These are phyloP conservation scores for Fusarium stilboides DNA, from an alignment of 2,329 filamentous ascomycete genomes.

Conservation along the genomic window DNA sequence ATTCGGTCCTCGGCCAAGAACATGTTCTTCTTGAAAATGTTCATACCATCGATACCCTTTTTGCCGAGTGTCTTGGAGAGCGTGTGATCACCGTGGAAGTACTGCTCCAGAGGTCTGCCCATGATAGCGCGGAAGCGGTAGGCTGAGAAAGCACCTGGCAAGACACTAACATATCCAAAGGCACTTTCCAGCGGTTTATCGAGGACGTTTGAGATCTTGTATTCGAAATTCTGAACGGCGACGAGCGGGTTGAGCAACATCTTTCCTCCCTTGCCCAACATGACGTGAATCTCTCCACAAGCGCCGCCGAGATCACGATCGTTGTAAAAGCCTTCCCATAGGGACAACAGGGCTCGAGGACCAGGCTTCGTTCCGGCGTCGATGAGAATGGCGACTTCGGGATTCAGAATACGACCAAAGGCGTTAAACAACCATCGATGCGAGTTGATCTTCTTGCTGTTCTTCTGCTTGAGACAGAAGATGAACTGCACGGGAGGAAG, in stretches of 20 bases:
- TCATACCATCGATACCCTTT: conserved; percentile 49
- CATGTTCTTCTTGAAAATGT: conserved; percentile 51
- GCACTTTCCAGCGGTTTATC: conserved; percentile 47
- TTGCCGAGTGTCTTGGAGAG: conserved; percentile 46
- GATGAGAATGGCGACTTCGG: conserved; percentile 46
- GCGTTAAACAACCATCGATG: conserved; percentile 49
- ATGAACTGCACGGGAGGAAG: conserved; percentile 47
- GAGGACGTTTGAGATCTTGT: conserved; percentile 48
- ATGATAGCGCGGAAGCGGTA: conserved; percentile 48
- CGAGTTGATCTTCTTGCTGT: conserved; percentile 50
- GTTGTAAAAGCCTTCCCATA: conserved; percentile 48
- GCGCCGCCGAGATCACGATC: conserved; percentile 46
- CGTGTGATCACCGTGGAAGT: conserved; percentile 48
- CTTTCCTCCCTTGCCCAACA: conserved; percentile 44
- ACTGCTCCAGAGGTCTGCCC: conserved; percentile 46
- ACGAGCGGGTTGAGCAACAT: conserved; percentile 47
- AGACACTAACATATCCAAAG: conserved; percentile 47
- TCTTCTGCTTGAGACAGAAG: conserved; percentile 49
- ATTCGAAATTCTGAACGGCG: conserved; percentile 48
- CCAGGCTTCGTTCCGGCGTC: conserved; percentile 47
- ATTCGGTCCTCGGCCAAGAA: conserved; percentile 47
- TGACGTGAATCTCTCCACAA: conserved; percentile 47
- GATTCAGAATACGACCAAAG: conserved; percentile 47
- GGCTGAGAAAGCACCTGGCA: conserved; percentile 46
- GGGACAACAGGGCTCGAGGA: conserved; percentile 41